Percentiles rank a stretch among this genome's conserved stretches.
Conservation (phyloP, 805 yeast genomes). For the Wickerhamia fluorescens region DNA sequence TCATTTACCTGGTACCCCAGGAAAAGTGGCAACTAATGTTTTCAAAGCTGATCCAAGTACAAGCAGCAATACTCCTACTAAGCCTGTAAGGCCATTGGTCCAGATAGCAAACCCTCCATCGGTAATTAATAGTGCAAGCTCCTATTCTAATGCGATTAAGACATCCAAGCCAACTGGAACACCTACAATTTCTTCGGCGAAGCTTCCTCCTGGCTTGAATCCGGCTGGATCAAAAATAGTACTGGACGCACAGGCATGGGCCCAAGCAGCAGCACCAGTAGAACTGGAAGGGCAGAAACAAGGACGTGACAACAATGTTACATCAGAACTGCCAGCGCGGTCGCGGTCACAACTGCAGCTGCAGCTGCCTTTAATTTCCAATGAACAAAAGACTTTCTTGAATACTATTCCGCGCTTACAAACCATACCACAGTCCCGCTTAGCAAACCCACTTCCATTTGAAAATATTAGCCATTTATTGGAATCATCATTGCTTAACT, state of each 20-base stretch:
- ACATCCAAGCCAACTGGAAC: too few species aligned
- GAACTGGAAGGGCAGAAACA: background rate
- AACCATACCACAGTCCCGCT: constrained; percentile 33
- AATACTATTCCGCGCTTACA: constrained; percentile 18
- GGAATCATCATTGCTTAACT: constrained; percentile 74
- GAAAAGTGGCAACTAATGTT: constrained; percentile 28
- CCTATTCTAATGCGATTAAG: constrained; percentile 18
- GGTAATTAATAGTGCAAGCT: constrained; percentile 10
- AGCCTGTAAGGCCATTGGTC: constrained; percentile 6
- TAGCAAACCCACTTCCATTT: constrained; percentile 47
- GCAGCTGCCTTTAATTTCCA: constrained; percentile 14
- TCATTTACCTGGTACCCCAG: too few species aligned
- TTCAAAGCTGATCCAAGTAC: too few species aligned
- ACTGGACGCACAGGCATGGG: constrained; percentile 3
- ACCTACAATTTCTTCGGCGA: too few species aligned
- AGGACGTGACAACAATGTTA: background rate
- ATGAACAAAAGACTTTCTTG: constrained; percentile 12
- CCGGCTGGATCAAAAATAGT: background rate
- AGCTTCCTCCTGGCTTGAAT: background rate
- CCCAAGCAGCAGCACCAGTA: background rate
- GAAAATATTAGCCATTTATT: constrained; percentile 50
- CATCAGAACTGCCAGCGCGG: background rate
- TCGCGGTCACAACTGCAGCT: constrained; percentile 3
- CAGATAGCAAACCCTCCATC: constrained; percentile 20
- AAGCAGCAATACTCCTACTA: constrained; percentile 4